Percentiles rank a stretch among this genome's conserved stretches.
These are phyloP conservation scores for Blastobotrys mokoenaii DNA, from an alignment of 805 yeast species.

Conservation along the genomic window DNA sequence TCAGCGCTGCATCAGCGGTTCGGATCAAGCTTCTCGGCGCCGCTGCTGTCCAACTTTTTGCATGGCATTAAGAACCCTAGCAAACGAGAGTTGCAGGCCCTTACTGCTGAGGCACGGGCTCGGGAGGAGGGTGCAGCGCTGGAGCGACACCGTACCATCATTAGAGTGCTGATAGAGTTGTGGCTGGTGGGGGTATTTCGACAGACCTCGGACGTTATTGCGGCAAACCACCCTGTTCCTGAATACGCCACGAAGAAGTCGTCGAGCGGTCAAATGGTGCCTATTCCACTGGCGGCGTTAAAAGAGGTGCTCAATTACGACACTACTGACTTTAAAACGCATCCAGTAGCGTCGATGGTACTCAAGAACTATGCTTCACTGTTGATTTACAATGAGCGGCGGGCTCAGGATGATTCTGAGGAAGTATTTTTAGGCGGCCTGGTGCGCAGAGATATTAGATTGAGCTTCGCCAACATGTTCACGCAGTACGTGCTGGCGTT, in stretches of 20 bases:
- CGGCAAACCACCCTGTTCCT: constrained; percentile 31
- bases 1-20: constrained; percentile 77
- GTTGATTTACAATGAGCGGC: constrained; percentile 2
- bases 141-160: constrained; percentile 37
- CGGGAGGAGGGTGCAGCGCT: constrained; percentile 39
- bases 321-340: constrained; percentile 18
- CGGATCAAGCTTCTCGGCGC: constrained; percentile 41
- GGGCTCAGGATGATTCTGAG: neutral
- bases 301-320: constrained; percentile 39
- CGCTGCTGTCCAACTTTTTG: constrained; percentile 32
- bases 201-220: constrained; percentile 35
- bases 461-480: constrained; percentile 31
- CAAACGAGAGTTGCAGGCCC: constrained; percentile 14
- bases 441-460: constrained; percentile 12
- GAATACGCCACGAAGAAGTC: constrained; percentile 29
- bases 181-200: constrained; percentile 49
- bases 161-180: constrained; percentile 51
- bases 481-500: constrained; percentile 44
- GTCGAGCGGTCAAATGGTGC: constrained; percentile 21
- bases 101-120: constrained; percentile 25
- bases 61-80: constrained; percentile 20
- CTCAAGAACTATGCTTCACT: constrained; percentile 53
- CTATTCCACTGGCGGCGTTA: constrained; percentile 37
- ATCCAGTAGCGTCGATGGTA: constrained; percentile 20
- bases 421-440: constrained; percentile 32